Percentiles rank a stretch among this genome's conserved stretches.
These are phyloP conservation scores for Fusarium paranaense DNA, from an alignment of 2,329 filamentous ascomycete species.

Conservation along the genomic window DNA sequence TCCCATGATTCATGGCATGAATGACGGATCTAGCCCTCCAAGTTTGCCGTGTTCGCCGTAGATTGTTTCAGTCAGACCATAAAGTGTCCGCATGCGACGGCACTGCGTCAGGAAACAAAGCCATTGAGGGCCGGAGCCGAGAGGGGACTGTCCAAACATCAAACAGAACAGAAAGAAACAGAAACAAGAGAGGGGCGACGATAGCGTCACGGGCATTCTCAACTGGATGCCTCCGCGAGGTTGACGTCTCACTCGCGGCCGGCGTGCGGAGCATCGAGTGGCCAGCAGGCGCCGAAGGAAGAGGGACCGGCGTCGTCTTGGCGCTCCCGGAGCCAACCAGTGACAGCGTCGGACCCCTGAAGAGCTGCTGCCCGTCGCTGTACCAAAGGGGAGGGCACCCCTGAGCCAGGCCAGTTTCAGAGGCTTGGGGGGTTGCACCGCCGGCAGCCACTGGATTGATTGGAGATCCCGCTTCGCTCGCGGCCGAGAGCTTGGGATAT, in stretches of 20 bases:
- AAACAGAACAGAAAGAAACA: constrained; percentile 32
- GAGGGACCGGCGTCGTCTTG: constrained; percentile 4
- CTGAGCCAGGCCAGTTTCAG: constrained; percentile 42
- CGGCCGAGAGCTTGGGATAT: constrained; percentile 39
- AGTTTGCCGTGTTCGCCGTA: constrained; percentile 16
- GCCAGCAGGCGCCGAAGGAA: constrained; percentile 31
- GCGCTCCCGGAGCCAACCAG: constrained; percentile 21
- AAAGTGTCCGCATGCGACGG: constrained; percentile 8
- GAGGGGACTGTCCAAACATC: constrained; percentile 22
- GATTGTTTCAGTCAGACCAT: constrained; percentile 38
- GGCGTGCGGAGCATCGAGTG: constrained; percentile 38
- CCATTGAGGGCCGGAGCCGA: constrained; percentile 13
- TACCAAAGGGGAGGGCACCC: constrained; percentile 26
- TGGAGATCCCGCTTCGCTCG: constrained; percentile 14
- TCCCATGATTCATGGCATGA: constrained; percentile 22
- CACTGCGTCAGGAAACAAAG: constrained; percentile 31
- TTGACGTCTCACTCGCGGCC: constrained; percentile 31
- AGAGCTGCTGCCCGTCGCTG: neutral
- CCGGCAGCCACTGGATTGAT: constrained; percentile 34
- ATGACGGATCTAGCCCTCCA: constrained; percentile 1
- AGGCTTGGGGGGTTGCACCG: constrained; percentile 21
- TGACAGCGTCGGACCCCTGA: constrained; percentile 34
- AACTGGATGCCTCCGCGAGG: constrained; percentile 39
- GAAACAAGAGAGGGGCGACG: constrained; percentile 18
- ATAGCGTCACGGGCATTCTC: constrained; percentile 22